phyloP scores from a whole-genome alignment of 208 protist species.

The Acanthamoeba culbertsoni region DNA sequence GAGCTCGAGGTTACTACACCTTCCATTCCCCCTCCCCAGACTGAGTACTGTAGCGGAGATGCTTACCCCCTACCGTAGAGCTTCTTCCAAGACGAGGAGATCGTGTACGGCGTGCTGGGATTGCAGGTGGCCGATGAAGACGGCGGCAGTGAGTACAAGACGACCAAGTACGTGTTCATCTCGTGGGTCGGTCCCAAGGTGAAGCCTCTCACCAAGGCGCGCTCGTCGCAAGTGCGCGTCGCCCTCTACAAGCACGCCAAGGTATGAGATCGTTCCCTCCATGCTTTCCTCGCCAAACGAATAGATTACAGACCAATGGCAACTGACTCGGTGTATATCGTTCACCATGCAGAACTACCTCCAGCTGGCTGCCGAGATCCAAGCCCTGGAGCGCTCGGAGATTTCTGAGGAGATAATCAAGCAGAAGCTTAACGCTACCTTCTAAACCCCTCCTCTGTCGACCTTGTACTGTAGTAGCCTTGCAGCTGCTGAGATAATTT shows the following conservation, averaged over 20 bases:
- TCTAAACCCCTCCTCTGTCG: neutral
- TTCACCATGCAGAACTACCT: neutral
- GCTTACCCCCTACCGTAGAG: too few relatives aligned
- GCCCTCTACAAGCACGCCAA: conserved; percentile 60
- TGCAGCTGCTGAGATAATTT: too few relatives aligned
- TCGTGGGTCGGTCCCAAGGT: conserved; percentile 52
- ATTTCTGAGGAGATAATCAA: conserved; percentile 16
- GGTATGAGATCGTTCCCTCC: neutral
- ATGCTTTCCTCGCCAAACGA: neutral
- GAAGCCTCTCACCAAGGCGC: conserved; percentile 53
- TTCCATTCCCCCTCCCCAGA: too few relatives aligned
- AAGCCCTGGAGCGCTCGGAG: neutral
- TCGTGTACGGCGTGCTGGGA: conserved; percentile 39
- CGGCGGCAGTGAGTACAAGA: conserved; percentile 9
- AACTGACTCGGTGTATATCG: too few relatives aligned
- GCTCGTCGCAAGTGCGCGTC: conserved; percentile 32
- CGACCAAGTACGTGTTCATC: conserved; percentile 59
- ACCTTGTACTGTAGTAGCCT: neutral
- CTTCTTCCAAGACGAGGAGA: neutral
- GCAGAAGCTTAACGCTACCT: conserved; percentile 46
- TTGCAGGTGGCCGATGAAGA: neutral
- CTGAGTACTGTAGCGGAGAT: too few relatives aligned
- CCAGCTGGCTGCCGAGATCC: conserved; percentile 15
- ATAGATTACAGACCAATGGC: too few relatives aligned
- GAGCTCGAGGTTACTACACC: neutral